Base-by-base conservation (phyloP, 2,329 filamentous ascomycete species). In the Sporothrix brunneoviolacea region DNA sequence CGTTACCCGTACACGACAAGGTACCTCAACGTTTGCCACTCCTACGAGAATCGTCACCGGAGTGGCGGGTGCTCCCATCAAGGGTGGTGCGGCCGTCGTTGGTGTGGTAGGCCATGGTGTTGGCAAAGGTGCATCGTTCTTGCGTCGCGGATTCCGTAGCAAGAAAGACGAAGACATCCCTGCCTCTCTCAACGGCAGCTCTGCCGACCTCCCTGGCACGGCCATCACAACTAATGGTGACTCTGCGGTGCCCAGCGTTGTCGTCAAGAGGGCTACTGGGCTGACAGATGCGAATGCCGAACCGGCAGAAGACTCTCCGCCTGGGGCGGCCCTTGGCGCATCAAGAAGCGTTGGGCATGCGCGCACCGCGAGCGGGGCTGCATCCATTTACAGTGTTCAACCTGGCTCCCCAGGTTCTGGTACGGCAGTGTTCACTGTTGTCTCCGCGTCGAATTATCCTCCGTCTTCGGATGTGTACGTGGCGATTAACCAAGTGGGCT, bases 1-100 rank as follows among this genome's bases (percentile, higher is more conserved):
- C 62, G 85, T 98, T 54, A 86, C 85, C 13, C 83, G 93, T 50
- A 80, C 86, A 12, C 80, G 90, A 43, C 88, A 96, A 67, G 93
- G 93, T 46, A 93, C 90, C 0, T 90, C 90, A 1, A 96, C 91
- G 1, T 95, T 98, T 71, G 91, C 28, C 95, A 90, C 1, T 89
- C 93, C 24, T 88, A 88, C 42, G 91, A 91, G 68, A 89, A 90
- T 98, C 53, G 87, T 97, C 52, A 86, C 83, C 12, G 82, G 82
- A 55, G 82, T 86, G 47, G 83, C 81, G 24, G 91, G 91, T 33
- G 93, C 85, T 16, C 94, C 93, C n/a, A 84, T 98, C 68, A 97
- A 97, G 71, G 91, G 90, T 32, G 88, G 88, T 27, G 86, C 83
- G 51, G 84, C 86, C 33, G 91, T 89, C 33, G 85, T 79, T 13